A percentile compares a stretch with the other conserved stretches of the same genome.
Conservation (phyloP, 441 rosid species). For the Brassica balearica region DNA sequence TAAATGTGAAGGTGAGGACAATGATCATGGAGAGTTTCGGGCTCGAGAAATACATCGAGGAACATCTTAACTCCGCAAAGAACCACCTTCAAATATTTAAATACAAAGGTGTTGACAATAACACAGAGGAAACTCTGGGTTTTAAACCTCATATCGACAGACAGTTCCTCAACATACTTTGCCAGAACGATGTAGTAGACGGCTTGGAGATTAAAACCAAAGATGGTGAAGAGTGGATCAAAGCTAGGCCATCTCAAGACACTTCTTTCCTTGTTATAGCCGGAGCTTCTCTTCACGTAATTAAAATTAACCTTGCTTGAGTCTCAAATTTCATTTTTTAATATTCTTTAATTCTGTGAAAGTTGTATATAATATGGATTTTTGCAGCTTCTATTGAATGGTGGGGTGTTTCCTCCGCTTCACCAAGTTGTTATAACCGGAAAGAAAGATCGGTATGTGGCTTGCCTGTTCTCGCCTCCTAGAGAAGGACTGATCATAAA, state of each 20-base stretch:
- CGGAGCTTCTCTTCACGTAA: slow-evolving; percentile 56
- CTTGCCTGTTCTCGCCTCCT: slow-evolving; percentile 46
- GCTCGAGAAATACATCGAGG: slow-evolving; percentile 48
- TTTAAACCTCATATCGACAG: slow-evolving; percentile 62
- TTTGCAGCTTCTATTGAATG: slow-evolving; percentile 48
- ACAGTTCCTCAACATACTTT: slow-evolving; percentile 56
- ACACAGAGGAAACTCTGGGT: slow-evolving; percentile 38
- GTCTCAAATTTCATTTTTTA: slow-evolving; percentile 15
- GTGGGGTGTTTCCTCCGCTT: slow-evolving; percentile 42
- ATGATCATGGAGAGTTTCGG: slow-evolving; percentile 71
- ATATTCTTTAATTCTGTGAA: background rate
- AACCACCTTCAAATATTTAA: slow-evolving; percentile 62
- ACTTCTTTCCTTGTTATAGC: slow-evolving; percentile 53
- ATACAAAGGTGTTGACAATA: slow-evolving; percentile 44
- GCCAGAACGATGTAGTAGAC: slow-evolving; percentile 51
- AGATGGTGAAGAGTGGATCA: slow-evolving; percentile 54
- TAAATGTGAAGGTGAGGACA: slow-evolving; percentile 56
- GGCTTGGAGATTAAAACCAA: slow-evolving; percentile 53
- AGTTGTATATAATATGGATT: background rate
- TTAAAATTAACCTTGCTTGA: slow-evolving; percentile 5
- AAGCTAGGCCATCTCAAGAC: slow-evolving; percentile 51
- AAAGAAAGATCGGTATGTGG: slow-evolving; percentile 38
- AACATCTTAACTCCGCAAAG: slow-evolving; percentile 49
- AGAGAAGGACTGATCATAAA: slow-evolving; percentile 37
- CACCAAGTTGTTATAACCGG: slow-evolving; percentile 45